phyloP scores from a whole-genome alignment of 768 basidiomycete genomes.

The Mycena indigotica region DNA sequence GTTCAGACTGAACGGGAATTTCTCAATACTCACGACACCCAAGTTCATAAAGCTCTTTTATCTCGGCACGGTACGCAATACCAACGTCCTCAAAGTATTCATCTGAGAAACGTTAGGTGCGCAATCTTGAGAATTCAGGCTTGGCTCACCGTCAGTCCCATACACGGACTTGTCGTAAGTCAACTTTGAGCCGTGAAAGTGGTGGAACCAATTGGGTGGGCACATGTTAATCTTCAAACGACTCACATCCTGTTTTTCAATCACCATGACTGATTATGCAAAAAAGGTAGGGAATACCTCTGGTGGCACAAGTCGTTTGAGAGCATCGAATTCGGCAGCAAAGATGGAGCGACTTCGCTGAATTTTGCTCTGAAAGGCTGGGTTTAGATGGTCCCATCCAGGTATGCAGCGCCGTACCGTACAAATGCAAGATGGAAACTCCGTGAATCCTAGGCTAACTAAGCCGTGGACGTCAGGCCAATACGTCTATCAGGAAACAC shows the following conservation, averaged over 20 bases:
- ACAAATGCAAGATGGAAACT: constrained; percentile 45
- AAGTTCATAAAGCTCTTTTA: background rate
- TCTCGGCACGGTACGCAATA: background rate
- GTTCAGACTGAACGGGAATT: background rate
- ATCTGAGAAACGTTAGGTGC: background rate
- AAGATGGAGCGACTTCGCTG: background rate
- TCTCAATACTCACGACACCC: background rate
- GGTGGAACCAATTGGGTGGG: background rate
- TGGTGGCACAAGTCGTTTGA: background rate
- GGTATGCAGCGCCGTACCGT: constrained; percentile 34
- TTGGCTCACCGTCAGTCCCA: background rate
- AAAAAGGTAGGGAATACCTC: background rate
- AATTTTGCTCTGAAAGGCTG: background rate
- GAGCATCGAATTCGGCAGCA: background rate
- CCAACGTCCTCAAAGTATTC: background rate
- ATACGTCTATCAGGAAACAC: constrained; percentile 39
- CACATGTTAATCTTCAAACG: background rate
- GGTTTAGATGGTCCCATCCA: no score
- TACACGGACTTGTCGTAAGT: background rate
- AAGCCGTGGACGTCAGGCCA: constrained; percentile 50
- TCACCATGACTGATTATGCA: background rate
- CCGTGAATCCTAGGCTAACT: constrained; percentile 41
- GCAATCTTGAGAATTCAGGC: background rate
- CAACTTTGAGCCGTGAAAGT: background rate
- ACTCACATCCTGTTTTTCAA: background rate